Evolutionary conservation across 2,329 filamentous ascomycete genomes (phyloP).

Genomic region (Fusarium fujikuroi): DNA sequence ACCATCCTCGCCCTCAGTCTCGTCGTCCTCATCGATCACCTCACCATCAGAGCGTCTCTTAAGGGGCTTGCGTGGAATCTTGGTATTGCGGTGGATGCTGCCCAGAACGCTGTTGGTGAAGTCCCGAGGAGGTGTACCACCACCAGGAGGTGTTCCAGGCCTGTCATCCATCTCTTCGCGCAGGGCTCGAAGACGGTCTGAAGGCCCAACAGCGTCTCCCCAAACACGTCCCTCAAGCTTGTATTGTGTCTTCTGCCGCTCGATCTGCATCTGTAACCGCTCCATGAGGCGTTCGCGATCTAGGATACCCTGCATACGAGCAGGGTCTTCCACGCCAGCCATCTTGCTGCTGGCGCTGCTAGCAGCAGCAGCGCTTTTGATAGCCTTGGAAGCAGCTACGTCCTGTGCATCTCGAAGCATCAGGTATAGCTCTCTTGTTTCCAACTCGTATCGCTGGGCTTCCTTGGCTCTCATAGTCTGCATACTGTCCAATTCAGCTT

Average conservation of each 20-base stretch:
- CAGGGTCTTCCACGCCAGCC: slow-evolving; percentile 72
- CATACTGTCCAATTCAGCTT: slow-evolving; percentile 87
- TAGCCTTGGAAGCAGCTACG: slow-evolving; percentile 86
- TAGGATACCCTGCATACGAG: slow-evolving; percentile 89
- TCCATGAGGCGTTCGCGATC: slow-evolving; percentile 94
- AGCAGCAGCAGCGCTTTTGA: slow-evolving; percentile 59
- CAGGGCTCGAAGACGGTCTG: slow-evolving; percentile 89
- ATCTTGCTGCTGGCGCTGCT: slow-evolving; percentile 60
- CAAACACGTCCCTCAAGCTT: slow-evolving; percentile 95
- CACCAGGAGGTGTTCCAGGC: slow-evolving; percentile 59
- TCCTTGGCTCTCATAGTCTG: slow-evolving; percentile 90
- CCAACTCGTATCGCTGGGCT: slow-evolving; percentile 92
- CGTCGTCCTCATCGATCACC: slow-evolving; percentile 62
- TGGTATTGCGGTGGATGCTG: slow-evolving; percentile 72
- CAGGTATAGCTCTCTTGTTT: slow-evolving; percentile 95
- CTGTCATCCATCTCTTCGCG: slow-evolving; percentile 92
- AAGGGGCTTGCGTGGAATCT: slow-evolving; percentile 66
- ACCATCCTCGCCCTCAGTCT: slow-evolving; percentile 59
- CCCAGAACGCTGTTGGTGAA: slow-evolving; percentile 80
- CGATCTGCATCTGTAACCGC: slow-evolving; percentile 92
- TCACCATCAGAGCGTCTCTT: slow-evolving; percentile 54
- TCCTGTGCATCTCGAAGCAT: slow-evolving; percentile 99
- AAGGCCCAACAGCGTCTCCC: slow-evolving; percentile 84
- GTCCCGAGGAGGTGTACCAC: slow-evolving; percentile 66
- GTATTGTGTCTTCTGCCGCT: slow-evolving; percentile 96